phyloP scores from a whole-genome alignment of 2,329 filamentous ascomycete species.

The Balansia obtecta region DNA sequence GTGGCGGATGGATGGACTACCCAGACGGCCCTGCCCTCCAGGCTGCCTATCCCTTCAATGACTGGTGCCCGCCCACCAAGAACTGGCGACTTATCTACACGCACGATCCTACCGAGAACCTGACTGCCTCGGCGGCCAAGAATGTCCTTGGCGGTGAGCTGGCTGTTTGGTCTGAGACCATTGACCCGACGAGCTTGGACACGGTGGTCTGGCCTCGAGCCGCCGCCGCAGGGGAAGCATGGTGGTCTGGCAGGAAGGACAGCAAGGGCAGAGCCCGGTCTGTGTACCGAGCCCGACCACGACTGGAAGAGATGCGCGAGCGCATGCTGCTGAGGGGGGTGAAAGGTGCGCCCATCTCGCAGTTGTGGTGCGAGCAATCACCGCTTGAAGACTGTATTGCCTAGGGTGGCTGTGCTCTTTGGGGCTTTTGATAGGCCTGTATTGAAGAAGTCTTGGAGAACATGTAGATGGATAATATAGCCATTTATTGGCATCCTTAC shows the following conservation, averaged over 20 bases:
- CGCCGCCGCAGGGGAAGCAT: slow-evolving; percentile 61
- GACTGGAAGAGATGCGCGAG: slow-evolving; percentile 66
- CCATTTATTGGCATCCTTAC: no score
- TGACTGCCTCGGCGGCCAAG: slow-evolving; percentile 48
- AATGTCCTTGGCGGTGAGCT: slow-evolving; percentile 72
- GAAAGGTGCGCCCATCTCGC: slow-evolving; percentile 50
- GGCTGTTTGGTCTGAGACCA: slow-evolving; percentile 72
- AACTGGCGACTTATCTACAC: slow-evolving; percentile 74
- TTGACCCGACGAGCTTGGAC: slow-evolving; percentile 64
- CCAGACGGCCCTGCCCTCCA: slow-evolving; percentile 33
- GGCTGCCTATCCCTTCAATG: slow-evolving; percentile 56
- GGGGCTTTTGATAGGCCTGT: no score
- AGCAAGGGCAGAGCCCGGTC: slow-evolving; percentile 54
- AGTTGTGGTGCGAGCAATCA: slow-evolving; percentile 57
- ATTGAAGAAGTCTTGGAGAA: no score
- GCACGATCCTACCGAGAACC: slow-evolving; percentile 57
- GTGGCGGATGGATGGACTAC: slow-evolving; percentile 69
- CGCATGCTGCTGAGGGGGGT: slow-evolving; percentile 59
- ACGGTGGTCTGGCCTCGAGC: slow-evolving; percentile 66
- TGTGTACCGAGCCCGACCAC: slow-evolving; percentile 54
- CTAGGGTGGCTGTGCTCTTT: not conserved
- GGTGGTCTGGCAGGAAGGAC: slow-evolving; percentile 66
- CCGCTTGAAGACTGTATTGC: not conserved
- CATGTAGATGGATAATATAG: no score
- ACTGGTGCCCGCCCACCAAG: slow-evolving; percentile 73